Evolutionary conservation across 805 yeast species (phyloP).

Genomic region (Candida tibetensis): DNA sequence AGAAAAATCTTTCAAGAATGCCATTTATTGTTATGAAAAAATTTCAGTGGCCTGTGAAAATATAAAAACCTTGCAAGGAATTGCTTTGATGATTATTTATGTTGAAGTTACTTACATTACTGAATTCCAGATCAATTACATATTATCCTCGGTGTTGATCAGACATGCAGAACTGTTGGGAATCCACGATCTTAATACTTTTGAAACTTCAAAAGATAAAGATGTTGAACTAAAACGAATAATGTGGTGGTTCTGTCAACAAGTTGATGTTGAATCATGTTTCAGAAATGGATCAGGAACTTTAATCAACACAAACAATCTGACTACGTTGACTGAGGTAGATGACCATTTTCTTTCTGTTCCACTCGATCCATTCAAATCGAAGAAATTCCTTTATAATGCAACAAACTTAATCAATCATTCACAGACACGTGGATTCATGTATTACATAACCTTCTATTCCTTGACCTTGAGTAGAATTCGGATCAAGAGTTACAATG

Average conservation of each 20-base stretch:
- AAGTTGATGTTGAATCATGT: conserved; percentile 44
- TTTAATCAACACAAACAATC: conserved; percentile 39
- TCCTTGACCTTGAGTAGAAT: conserved; percentile 19
- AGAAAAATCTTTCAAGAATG: conserved; percentile 12
- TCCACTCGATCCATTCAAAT: conserved; percentile 10
- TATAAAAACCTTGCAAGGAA: conserved; percentile 47
- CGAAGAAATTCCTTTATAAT: conserved; percentile 2
- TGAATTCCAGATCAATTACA: conserved; percentile 39
- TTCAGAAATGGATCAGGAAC: conserved; percentile 51
- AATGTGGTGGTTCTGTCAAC: conserved; percentile 51
- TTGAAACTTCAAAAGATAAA: conserved; percentile 28
- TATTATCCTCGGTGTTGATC: conserved; percentile 44
- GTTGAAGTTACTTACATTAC: conserved; percentile 23
- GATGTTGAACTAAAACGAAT: conserved; percentile 39
- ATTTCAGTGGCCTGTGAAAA: conserved; percentile 51
- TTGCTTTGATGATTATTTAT: conserved; percentile 45
- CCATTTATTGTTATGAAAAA: conserved; percentile 53
- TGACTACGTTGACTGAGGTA: conserved; percentile 22
- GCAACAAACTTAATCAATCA: conserved; percentile 5
- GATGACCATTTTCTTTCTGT: conserved; percentile 15
- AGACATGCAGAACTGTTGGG: conserved; percentile 59
- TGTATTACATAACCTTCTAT: conserved; percentile 15
- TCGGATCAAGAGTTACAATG: conserved; percentile 19
- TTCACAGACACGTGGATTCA: conserved; percentile 7
- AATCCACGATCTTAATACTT: conserved; percentile 48